Percentiles rank a stretch among this genome's conserved stretches.
Evolutionary conservation across 345 rosid genomes (phyloP).

Genomic region (Abelmoschus esculentus): DNA sequence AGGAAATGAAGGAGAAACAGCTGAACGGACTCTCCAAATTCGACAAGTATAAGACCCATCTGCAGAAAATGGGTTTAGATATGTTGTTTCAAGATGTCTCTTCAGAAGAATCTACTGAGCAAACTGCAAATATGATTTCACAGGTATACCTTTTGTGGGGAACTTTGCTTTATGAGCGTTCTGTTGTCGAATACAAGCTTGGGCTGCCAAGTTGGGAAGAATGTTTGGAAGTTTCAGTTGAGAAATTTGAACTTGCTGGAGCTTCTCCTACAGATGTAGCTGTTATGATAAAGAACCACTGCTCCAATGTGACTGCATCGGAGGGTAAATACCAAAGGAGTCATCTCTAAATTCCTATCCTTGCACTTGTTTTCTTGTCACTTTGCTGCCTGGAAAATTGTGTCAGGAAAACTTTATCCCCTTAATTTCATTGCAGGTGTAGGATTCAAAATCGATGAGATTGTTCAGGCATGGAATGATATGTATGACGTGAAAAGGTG

Average conservation of each 20-base stretch:
- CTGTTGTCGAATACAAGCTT: neutral
- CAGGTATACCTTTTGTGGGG: neutral
- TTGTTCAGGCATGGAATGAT: neutral
- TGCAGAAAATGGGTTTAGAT: neutral
- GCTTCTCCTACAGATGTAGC: neutral
- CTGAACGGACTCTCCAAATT: neutral
- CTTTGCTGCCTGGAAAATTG: neutral
- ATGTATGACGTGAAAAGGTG: neutral
- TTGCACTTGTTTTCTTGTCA: neutral
- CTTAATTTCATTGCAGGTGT: neutral
- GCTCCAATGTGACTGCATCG: neutral
- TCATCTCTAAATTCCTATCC: neutral
- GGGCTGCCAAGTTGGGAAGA: neutral
- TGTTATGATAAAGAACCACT: neutral
- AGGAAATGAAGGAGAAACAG: neutral
- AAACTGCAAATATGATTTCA: neutral
- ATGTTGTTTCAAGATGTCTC: neutral
- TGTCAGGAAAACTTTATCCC: neutral
- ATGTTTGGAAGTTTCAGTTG: neutral
- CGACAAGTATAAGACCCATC: neutral
- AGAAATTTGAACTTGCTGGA: neutral
- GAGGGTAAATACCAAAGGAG: slow-evolving; percentile 5
- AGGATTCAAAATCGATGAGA: neutral
- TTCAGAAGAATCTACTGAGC: neutral
- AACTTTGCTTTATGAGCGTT: neutral